Percentiles rank a stretch among this genome's conserved stretches.
Conservation (phyloP, 352 stramenopile genomes). For the Phytophthora syringae region DNA sequence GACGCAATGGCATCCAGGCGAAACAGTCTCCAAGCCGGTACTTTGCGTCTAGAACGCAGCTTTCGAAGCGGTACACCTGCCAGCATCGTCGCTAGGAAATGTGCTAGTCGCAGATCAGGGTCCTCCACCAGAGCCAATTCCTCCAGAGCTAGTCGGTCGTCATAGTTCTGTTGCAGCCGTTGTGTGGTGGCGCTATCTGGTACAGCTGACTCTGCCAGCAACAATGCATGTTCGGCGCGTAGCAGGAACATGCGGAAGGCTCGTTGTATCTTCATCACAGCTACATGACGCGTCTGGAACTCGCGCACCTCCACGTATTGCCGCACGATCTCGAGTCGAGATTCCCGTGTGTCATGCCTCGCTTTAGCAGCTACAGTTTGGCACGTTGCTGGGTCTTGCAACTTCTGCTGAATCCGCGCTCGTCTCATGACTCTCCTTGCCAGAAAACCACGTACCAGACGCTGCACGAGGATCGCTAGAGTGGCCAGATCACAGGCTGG, state of each 20-base stretch:
- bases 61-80: constrained; percentile 71
- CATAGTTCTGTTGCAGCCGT: constrained; percentile 53
- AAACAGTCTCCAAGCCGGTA: constrained; percentile 64
- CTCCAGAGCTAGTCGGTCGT: constrained; percentile 68
- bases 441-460: constrained; percentile 62
- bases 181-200: constrained; percentile 45
- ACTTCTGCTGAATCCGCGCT: constrained; percentile 7
- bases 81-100: constrained; percentile 71
- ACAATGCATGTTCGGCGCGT: constrained; percentile 52
- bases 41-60: constrained; percentile 55
- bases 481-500: constrained; percentile 45
- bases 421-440: constrained; percentile 34
- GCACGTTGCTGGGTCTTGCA: constrained; percentile 39
- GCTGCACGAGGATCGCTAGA: constrained; percentile 46
- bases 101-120: constrained; percentile 45
- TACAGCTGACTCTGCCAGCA: constrained; percentile 64
- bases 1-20: constrained; percentile 63
- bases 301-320: constrained; percentile 65
- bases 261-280: constrained; percentile 65
- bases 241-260: constrained; percentile 52
- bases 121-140: constrained; percentile 64
- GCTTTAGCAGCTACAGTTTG: constrained; percentile 22
- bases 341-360: constrained; percentile 30
- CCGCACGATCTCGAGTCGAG: constrained; percentile 50
- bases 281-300: constrained; percentile 62